Conservation (phyloP, 495 filamentous ascomycete genomes). For the Astrothelium macrocarpum region DNA sequence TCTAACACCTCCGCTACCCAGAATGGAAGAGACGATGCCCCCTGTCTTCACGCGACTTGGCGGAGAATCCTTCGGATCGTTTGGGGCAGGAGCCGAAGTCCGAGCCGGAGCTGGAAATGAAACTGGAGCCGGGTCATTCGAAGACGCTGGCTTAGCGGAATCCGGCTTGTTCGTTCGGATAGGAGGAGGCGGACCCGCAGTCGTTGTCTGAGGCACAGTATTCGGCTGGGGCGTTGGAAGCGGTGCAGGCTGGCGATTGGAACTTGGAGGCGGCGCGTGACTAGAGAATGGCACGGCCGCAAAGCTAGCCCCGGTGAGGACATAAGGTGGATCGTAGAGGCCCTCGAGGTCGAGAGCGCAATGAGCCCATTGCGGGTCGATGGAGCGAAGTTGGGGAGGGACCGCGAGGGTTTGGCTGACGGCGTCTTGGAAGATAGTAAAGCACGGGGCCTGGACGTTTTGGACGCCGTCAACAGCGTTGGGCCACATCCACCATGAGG, state of each 20-base stretch:
- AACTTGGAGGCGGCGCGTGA: no score
- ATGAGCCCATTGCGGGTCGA: conserved; percentile 10
- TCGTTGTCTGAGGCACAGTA: neutral
- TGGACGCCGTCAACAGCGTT: conserved; percentile 3
- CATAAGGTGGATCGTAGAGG: conserved; percentile 11
- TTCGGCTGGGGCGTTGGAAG: neutral
- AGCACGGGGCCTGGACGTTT: neutral
- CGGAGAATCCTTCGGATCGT: neutral
- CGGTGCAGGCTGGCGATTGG: neutral
- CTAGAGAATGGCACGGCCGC: neutral
- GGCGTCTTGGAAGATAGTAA: neutral
- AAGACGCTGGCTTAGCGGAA: neutral
- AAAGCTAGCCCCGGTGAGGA: neutral
- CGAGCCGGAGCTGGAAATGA: neutral
- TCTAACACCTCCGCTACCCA: neutral
- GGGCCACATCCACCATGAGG: neutral
- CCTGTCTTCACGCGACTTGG: no score
- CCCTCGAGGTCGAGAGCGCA: conserved; percentile 9
- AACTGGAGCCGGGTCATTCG: neutral
- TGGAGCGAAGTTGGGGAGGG: conserved; percentile 9
- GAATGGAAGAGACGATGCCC: no score
- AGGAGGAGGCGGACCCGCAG: neutral
- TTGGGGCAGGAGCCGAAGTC: neutral
- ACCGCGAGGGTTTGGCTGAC: conserved; percentile 5
- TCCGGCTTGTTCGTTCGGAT: no score